Conservation (phyloP, 805 yeast genomes). For the Maudiozyma bulderi region DNA sequence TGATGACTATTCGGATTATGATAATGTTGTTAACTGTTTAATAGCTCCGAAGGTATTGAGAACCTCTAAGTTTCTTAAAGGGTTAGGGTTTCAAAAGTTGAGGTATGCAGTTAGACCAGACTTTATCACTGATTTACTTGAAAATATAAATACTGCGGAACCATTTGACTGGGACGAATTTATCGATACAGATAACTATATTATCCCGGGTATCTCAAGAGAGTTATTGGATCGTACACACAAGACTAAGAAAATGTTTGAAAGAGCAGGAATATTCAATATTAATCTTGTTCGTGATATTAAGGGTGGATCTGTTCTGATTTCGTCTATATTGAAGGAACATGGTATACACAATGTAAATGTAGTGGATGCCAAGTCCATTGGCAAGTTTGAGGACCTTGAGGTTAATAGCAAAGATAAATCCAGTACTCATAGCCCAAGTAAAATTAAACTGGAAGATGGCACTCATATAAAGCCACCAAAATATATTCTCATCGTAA, state of each 20-base stretch:
- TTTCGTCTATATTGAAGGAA: slow-evolving; percentile 19
- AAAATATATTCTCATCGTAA: slow-evolving; percentile 43
- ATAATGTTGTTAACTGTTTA: slow-evolving; percentile 35
- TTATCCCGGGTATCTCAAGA: slow-evolving; percentile 28
- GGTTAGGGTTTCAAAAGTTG: slow-evolving; percentile 47
- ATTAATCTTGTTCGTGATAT: slow-evolving; percentile 23
- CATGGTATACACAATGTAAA: slow-evolving; percentile 22
- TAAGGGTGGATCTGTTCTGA: slow-evolving; percentile 22
- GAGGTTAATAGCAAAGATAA: background rate
- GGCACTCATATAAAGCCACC: slow-evolving; percentile 4
- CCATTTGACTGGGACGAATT: slow-evolving; percentile 7
- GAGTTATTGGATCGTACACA: slow-evolving; percentile 13
- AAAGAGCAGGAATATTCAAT: slow-evolving; percentile 15
- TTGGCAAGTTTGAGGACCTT: slow-evolving; percentile 8
- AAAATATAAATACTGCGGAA: slow-evolving; percentile 13
- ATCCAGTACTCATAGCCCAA: background rate
- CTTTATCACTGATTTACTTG: slow-evolving; percentile 41
- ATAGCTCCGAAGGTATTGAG: slow-evolving; percentile 77
- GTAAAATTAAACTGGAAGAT: background rate
- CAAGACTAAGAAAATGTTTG: slow-evolving; percentile 17
- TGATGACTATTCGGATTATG: slow-evolving; percentile 17
- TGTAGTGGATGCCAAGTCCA: slow-evolving; percentile 9
- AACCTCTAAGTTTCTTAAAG: slow-evolving; percentile 76
- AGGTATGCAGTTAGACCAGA: slow-evolving; percentile 46
- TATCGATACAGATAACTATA: slow-evolving; percentile 18